Conservation (phyloP, 2,329 filamentous ascomycete genomes). For the Pyricularia grisea region DNA sequence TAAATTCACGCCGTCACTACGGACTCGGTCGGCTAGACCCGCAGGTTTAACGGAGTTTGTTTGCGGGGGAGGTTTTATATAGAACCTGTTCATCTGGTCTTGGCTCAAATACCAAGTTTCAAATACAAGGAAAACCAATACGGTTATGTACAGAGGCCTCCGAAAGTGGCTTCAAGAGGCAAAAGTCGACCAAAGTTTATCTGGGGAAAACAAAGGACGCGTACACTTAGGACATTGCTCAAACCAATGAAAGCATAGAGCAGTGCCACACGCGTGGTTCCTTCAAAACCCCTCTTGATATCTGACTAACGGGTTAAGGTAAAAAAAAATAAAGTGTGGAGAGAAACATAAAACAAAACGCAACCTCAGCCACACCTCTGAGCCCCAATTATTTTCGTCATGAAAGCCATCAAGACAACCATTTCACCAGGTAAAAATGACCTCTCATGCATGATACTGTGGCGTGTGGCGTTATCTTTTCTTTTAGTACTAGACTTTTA, state of each 20-base stretch:
- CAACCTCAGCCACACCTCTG: background rate
- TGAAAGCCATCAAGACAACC: no score
- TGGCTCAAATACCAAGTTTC: background rate
- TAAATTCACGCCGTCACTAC: background rate
- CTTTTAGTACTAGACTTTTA: background rate
- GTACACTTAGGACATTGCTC: background rate
- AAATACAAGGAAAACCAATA: background rate
- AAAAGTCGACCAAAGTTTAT: background rate
- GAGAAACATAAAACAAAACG: background rate
- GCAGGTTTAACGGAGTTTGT: background rate
- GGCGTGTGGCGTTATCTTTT: background rate
- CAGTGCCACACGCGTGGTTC: background rate
- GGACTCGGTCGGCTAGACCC: background rate
- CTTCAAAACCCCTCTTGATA: background rate
- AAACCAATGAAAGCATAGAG: background rate
- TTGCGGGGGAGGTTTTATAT: background rate
- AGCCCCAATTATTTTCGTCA: background rate
- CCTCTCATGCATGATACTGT: background rate
- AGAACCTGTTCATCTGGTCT: background rate
- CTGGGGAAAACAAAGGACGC: no score
- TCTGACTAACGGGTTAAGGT: background rate
- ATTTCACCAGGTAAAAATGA: background rate
- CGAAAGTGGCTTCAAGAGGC: background rate
- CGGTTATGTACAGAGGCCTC: background rate
- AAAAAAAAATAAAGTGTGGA: background rate